phyloP scores from a whole-genome alignment of 768 basidiomycete species.

The Termitomyces sp. region DNA sequence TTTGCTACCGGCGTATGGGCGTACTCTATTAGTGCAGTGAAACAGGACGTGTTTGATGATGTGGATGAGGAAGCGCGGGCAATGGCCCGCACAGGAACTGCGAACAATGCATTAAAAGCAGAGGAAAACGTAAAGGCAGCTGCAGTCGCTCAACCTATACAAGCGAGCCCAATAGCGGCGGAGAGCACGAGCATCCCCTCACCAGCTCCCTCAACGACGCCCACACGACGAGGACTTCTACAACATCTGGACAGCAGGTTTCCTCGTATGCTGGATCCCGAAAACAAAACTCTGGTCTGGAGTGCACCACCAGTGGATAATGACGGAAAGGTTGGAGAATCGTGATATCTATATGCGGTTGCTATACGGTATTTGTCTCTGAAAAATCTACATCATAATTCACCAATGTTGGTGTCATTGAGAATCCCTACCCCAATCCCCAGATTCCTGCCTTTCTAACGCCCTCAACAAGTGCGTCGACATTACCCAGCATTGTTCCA shows the following conservation, averaged over 20 bases:
- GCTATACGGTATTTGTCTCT: neutral
- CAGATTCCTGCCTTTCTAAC: slow-evolving; percentile 84
- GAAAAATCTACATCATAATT: neutral
- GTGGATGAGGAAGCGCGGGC: slow-evolving; percentile 72
- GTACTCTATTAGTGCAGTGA: slow-evolving; percentile 92
- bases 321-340: slow-evolving; percentile 36
- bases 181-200: neutral
- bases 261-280: slow-evolving; percentile 53
- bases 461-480: slow-evolving; percentile 85
- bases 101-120: slow-evolving; percentile 23
- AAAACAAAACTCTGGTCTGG: slow-evolving; percentile 60
- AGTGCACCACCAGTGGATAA: slow-evolving; percentile 67
- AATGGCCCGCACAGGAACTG: slow-evolving; percentile 31
- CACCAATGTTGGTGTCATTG: neutral
- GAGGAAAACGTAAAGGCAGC: slow-evolving; percentile 17
- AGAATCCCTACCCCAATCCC: slow-evolving; percentile 47
- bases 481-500: slow-evolving; percentile 83
- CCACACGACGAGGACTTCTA: slow-evolving; percentile 37
- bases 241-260: slow-evolving; percentile 36
- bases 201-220: neutral
- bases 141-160: neutral
- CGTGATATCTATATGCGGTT: slow-evolving; percentile 4
- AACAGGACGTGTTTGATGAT: slow-evolving; percentile 89
- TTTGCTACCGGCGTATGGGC: slow-evolving; percentile 83
- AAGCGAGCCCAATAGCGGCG: neutral